Evolutionary conservation across 345 rosid genomes (phyloP).

Genomic region (Euphorbia tirucalli): DNA sequence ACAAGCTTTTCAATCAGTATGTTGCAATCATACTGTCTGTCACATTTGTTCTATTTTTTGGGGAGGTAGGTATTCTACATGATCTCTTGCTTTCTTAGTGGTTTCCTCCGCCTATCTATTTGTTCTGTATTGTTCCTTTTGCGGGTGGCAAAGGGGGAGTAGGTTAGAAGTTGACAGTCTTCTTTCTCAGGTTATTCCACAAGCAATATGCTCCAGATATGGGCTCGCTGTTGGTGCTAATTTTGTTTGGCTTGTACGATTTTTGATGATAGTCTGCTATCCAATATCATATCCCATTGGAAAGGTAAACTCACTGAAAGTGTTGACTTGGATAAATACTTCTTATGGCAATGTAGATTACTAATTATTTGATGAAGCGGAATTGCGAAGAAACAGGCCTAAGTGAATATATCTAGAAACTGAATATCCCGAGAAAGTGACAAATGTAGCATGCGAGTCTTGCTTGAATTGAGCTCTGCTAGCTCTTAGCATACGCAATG

Average conservation of each 20-base stretch:
- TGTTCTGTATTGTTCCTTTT: not conserved
- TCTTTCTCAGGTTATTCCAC: constrained; percentile 80
- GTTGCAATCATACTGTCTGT: constrained; percentile 87
- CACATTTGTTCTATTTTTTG: constrained; percentile 82
- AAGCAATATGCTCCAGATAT: constrained; percentile 89
- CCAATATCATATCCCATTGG: constrained; percentile 93
- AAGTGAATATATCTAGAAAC: not conserved
- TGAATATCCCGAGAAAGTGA: not conserved
- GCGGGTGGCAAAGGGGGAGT: not conserved
- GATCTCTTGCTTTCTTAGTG: constrained; percentile 6
- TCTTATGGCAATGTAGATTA: not conserved
- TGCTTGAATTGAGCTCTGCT: not conserved
- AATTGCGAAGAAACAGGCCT: not conserved
- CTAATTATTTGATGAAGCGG: not conserved
- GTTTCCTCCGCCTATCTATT: not conserved
- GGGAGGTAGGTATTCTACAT: constrained; percentile 59
- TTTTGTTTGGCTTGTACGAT: constrained; percentile 75
- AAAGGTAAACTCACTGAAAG: constrained; percentile 46
- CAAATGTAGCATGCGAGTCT: not conserved
- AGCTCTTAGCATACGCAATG: not conserved
- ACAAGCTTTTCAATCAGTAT: constrained; percentile 86
- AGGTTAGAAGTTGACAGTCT: not conserved
- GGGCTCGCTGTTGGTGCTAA: constrained; percentile 94
- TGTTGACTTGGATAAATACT: not conserved
- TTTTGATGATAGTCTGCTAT: constrained; percentile 77